Evolutionary conservation across 2,329 filamentous ascomycete species (phyloP).

Genomic region (Blastomyces parvus): DNA sequence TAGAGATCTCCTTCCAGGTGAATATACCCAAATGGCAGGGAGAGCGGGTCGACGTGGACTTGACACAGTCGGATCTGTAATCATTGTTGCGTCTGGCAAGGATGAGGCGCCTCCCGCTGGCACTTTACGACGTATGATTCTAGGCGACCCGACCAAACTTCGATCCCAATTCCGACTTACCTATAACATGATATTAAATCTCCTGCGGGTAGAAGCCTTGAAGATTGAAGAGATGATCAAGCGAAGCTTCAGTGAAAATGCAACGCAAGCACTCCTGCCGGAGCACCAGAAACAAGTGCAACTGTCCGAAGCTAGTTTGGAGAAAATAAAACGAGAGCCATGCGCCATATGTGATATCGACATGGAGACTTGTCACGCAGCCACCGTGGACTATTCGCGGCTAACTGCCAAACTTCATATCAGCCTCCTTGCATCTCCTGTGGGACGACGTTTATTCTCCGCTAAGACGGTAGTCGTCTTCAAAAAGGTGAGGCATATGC

Average conservation of each 20-base stretch:
- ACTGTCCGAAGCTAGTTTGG: constrained; percentile 80
- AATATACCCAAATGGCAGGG: constrained; percentile 98
- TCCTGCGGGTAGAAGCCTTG: constrained; percentile 86
- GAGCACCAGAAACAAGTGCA: constrained; percentile 95
- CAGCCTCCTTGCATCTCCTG: constrained; percentile 65
- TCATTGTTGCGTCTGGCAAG: constrained; percentile 71
- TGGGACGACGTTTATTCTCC: constrained; percentile 70
- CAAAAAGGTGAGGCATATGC: constrained; percentile 44
- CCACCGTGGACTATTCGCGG: constrained; percentile 67
- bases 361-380: constrained; percentile 70
- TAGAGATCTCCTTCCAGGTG: constrained; percentile 80
- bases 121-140: constrained; percentile 83
- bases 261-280: constrained; percentile 84
- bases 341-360: constrained; percentile 74
- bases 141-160: constrained; percentile 89
- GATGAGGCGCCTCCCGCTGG: constrained; percentile 82
- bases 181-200: constrained; percentile 98
- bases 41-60: constrained; percentile 86
- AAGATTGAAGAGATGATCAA: constrained; percentile 99
- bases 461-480: constrained; percentile 72
- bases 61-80: constrained; percentile 85
- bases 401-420: constrained; percentile 74
- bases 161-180: constrained; percentile 93
- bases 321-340: constrained; percentile 75
- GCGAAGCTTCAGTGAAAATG: constrained; percentile 96